Percentiles rank a stretch among this genome's conserved stretches.
phyloP scores from a whole-genome alignment of 306 rosid genomes.

The Alnus glutinosa region DNA sequence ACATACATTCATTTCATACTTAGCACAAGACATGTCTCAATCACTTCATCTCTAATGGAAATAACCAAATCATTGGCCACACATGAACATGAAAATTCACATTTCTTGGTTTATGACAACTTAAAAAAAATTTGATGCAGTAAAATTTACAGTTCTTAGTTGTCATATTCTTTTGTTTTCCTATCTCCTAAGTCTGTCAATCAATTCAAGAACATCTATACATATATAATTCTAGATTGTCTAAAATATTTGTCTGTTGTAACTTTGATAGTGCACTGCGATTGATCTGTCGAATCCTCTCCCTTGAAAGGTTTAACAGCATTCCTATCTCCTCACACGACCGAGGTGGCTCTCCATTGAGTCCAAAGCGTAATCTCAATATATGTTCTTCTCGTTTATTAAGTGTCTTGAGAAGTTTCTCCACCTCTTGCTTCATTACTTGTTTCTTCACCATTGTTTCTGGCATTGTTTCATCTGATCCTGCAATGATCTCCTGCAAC shows the following conservation, averaged over 20 bases:
- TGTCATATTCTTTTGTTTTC: not conserved
- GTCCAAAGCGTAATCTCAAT: slow-evolving; percentile 60
- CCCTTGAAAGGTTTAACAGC: slow-evolving; percentile 62
- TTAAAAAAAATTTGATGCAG: not conserved
- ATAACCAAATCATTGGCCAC: too few relatives aligned
- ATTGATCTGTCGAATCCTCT: slow-evolving; percentile 61
- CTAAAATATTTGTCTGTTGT: slow-evolving; percentile 28
- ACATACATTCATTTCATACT: too few relatives aligned
- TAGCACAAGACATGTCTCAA: too few relatives aligned
- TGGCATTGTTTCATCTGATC: slow-evolving; percentile 61
- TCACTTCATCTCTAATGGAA: too few relatives aligned
- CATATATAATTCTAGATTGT: slow-evolving; percentile 42
- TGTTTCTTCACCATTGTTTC: slow-evolving; percentile 55
- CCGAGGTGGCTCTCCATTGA: slow-evolving; percentile 53
- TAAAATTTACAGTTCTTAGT: not conserved
- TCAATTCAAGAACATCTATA: slow-evolving; percentile 27
- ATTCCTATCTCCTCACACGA: slow-evolving; percentile 73
- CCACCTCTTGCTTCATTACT: slow-evolving; percentile 50
- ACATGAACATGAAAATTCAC: not conserved
- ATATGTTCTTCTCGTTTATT: slow-evolving; percentile 60
- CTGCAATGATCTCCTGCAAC: slow-evolving; percentile 67
- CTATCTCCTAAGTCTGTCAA: not conserved
- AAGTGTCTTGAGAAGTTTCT: slow-evolving; percentile 52
- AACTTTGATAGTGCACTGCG: slow-evolving; percentile 58
- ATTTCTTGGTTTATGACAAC: not conserved